phyloP scores from a whole-genome alignment of 345 rosid genomes.

The Syzygium grande region DNA sequence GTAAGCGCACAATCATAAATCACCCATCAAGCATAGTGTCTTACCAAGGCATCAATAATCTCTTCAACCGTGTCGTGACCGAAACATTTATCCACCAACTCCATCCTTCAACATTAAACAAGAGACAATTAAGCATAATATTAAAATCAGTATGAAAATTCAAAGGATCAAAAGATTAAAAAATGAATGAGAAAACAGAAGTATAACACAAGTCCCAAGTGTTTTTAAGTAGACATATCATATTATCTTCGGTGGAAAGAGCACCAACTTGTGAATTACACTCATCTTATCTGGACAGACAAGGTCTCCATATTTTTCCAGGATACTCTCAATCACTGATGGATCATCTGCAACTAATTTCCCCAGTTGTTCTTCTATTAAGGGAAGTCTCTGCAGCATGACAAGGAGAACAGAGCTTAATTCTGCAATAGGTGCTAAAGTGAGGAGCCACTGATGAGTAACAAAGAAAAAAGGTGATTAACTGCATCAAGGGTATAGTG shows the following conservation, averaged over 20 bases:
- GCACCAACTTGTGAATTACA: slow-evolving; percentile 62
- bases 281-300: slow-evolving; percentile 58
- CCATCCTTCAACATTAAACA: slow-evolving; percentile 34
- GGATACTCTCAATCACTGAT: slow-evolving; percentile 60
- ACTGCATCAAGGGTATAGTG: slow-evolving; percentile 64
- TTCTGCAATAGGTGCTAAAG: not conserved
- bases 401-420: not conserved
- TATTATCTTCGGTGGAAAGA: not conserved
- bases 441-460: not conserved
- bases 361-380: slow-evolving; percentile 61
- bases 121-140: not conserved
- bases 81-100: slow-evolving; percentile 66
- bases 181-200: not conserved
- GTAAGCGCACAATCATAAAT: not conserved
- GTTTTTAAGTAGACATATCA: not conserved
- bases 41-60: slow-evolving; percentile 74
- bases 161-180: not conserved
- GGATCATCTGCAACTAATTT: slow-evolving; percentile 78
- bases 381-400: slow-evolving; percentile 43
- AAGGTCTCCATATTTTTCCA: slow-evolving; percentile 58
- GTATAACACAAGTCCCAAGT: not conserved
- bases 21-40: not conserved
- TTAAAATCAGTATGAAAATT: not conserved
- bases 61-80: slow-evolving; percentile 82
- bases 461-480: slow-evolving; percentile 1